Evolutionary conservation across 1,284 basidiomycete species (phyloP).

Genomic region (Leccinum idahoense): DNA sequence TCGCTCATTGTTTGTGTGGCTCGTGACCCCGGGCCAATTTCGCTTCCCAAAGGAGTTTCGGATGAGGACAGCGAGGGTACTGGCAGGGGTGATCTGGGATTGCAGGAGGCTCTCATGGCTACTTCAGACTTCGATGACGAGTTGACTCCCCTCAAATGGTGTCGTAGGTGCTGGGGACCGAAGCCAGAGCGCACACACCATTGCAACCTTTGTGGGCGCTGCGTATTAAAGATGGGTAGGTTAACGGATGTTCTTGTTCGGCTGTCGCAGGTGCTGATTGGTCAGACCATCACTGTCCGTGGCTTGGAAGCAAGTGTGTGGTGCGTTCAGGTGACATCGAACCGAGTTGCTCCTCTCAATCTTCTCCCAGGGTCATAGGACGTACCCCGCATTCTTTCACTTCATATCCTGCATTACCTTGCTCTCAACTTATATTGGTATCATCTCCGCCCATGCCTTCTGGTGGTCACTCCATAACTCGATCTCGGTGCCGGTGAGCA

Average conservation of each 20-base stretch:
- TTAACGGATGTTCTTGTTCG: conserved; percentile 1
- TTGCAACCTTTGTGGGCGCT: conserved; percentile 71
- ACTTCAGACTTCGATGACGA: conserved; percentile 45
- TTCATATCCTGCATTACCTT: conserved; percentile 69
- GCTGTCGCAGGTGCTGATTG: conserved; percentile 12
- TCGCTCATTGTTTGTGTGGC: conserved; percentile 67
- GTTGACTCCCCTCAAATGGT: conserved; percentile 60
- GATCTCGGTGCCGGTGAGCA: conserved; percentile 46
- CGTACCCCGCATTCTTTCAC: conserved; percentile 82
- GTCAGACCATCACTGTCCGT: conserved; percentile 85
- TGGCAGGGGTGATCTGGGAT: conserved; percentile 44
- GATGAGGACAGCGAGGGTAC: conserved; percentile 26
- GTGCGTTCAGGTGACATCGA: conserved; percentile 38
- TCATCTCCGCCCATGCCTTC: conserved; percentile 54
- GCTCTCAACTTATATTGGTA: conserved; percentile 58
- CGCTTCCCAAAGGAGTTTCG: conserved; percentile 27
- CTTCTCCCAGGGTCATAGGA: conserved; percentile 65
- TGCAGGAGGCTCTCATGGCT: conserved; percentile 56
- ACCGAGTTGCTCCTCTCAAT: conserved; percentile 1
- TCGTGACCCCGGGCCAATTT: conserved; percentile 70
- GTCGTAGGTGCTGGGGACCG: conserved; percentile 68
- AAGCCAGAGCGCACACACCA: conserved; percentile 86
- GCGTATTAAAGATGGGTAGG: conserved; percentile 83
- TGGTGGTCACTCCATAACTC: conserved; percentile 67
- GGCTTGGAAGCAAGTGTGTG: conserved; percentile 77